Base-by-base conservation (phyloP, 768 basidiomycete genomes). In the Suillus americanus region DNA sequence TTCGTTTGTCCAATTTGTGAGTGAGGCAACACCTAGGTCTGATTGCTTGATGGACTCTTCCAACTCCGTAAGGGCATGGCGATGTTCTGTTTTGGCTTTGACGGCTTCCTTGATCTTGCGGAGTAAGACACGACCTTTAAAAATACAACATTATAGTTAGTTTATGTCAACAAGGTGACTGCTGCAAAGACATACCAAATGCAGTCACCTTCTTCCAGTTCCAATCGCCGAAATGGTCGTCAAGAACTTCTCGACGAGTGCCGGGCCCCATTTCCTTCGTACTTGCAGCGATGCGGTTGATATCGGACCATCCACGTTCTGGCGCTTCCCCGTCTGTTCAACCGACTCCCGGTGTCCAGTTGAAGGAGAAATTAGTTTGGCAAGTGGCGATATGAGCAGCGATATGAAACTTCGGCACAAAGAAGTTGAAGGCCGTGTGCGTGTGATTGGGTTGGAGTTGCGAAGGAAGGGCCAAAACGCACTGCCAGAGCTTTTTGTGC, bases 251-350 rank as follows among this genome's bases (percentile, higher is more conserved):
- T 14, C 69, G 69, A 1, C 77, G 33, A 60, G 73, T 62, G 51
- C 75, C 64, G 0, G 75, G 72, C 0, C 72, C 77, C 77, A 79
- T 80, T 61, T 79, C 79, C 12, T 70, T 62, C 5, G 74, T 75
- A 66, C 76, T 78, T 0, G 71, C 50, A 0, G 74, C 74, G 1
- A 73, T 62, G 0, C 67, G 62, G 64, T 79, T 79, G 25, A 71
- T 71, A 37, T 68, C 61, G 1, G 78, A 59, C 81, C 81, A 82
- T 1, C 59, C 65, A 1, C 68, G 68, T 61, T 83, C 81, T 3
- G 79, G 68, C 1, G 69, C 75, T 62, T 82, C 78, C 0, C 79
- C 77, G 65, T 80, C 78, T 1, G 70, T 72, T 5, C 71, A 68
- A 10, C 75, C 75, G 20, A 68, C 68, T 8, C 77, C 72, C 0